Percentiles rank a stretch among this genome's conserved stretches.
These are phyloP conservation scores for Grifola frondosa DNA, from an alignment of 1,284 basidiomycete species.

Conservation along the genomic window DNA sequence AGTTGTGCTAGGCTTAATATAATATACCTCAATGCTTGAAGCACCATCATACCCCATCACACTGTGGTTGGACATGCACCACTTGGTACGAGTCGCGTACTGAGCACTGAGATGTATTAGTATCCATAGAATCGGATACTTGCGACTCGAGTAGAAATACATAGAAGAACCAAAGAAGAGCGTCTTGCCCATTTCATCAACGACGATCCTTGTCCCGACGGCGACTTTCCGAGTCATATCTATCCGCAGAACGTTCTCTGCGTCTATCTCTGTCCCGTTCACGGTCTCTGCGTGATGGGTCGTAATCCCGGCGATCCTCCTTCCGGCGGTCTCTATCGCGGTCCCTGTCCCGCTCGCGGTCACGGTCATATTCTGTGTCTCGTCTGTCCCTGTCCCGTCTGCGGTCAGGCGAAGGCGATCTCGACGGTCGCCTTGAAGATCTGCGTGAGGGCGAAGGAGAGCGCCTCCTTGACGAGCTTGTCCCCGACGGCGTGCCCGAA, in stretches of 20 bases:
- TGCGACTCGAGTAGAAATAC: too few relatives aligned
- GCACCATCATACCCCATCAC: too few relatives aligned
- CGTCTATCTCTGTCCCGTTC: constrained; percentile 19
- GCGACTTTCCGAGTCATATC: constrained; percentile 15
- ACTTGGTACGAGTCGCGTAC: too few relatives aligned
- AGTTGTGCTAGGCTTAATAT: too few relatives aligned
- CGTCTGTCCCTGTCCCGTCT: constrained; percentile 30
- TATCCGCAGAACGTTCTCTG: constrained; percentile 12
- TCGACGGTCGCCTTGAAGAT: constrained; percentile 25
- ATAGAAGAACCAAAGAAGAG: too few relatives aligned
- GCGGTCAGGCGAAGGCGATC: constrained; percentile 32
- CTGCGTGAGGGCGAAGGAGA: constrained; percentile 26
- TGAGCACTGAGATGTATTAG: too few relatives aligned
- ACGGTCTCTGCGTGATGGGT: constrained; percentile 13
- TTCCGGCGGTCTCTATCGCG: constrained; percentile 30
- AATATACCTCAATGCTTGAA: too few relatives aligned
- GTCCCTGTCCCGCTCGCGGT: constrained; percentile 30
- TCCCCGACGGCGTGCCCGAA: constrained; percentile 16
- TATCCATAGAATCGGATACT: too few relatives aligned
- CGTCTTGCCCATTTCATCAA: too few relatives aligned
- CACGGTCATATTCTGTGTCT: constrained; percentile 23
- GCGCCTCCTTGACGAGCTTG: constrained; percentile 20
- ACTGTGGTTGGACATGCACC: too few relatives aligned
- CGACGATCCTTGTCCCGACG: constrained; percentile 14
- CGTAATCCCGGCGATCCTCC: constrained; percentile 26